Percentiles rank a stretch among this genome's conserved stretches.
Conservation (phyloP, 78 protist species). For the Protostelium mycophagum region DNA sequence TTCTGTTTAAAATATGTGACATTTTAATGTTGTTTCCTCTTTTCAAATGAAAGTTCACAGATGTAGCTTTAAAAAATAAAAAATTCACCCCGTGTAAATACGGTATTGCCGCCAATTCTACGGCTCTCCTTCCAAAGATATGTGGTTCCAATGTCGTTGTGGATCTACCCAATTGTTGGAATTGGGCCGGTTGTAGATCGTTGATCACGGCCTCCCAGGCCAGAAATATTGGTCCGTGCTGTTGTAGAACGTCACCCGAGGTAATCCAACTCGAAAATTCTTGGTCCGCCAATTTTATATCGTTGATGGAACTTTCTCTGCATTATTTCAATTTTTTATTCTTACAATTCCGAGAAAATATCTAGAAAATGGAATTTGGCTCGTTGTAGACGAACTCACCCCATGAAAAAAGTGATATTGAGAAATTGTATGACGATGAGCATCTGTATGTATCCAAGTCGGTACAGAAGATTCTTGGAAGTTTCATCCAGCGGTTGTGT, state of each 20-base stretch:
- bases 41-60: too few species aligned
- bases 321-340: not conserved
- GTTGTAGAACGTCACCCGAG: not conserved
- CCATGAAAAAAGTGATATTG: not conserved
- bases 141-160: too few species aligned
- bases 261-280: too few species aligned
- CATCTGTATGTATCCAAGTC: not conserved
- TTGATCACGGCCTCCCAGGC: not conserved
- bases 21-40: too few species aligned
- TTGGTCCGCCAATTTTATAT: too few species aligned
- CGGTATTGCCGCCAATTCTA: not conserved
- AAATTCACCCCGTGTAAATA: not conserved
- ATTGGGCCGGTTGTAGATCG: not conserved
- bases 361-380: not conserved
- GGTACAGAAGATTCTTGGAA: not conserved
- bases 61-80: too few species aligned
- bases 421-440: not conserved
- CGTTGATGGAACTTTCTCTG: too few species aligned
- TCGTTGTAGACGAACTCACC: not conserved
- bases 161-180: not conserved
- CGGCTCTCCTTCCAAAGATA: not conserved
- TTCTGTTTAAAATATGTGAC: too few species aligned
- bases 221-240: not conserved
- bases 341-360: too few species aligned
- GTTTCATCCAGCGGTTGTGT: not conserved